These are phyloP conservation scores for Akebia trifoliata DNA, from an alignment of 164 flowering plant species.

Conservation along the genomic window DNA sequence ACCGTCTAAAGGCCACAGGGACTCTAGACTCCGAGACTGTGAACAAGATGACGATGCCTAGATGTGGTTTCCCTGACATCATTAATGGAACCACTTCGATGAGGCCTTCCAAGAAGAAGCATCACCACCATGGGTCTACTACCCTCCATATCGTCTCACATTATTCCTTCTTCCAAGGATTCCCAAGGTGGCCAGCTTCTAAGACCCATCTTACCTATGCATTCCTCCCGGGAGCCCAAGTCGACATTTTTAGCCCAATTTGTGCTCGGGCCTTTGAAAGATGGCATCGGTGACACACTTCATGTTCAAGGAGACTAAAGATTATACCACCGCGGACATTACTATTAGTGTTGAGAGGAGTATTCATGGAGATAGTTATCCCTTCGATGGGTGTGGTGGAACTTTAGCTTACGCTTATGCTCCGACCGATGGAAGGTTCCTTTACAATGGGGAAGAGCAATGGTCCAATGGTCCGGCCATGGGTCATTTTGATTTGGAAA, in stretches of 20 bases:
- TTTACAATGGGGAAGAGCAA: not conserved
- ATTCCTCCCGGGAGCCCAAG: constrained; percentile 2
- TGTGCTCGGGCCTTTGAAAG: constrained; percentile 9
- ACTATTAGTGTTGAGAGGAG: not conserved
- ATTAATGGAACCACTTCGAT: constrained; percentile 16
- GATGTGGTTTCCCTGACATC: constrained; percentile 35
- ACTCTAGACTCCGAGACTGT: constrained; percentile 27
- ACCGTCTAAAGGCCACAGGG: constrained; percentile 28
- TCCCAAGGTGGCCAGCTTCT: constrained; percentile 24
- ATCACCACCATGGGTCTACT: too few species aligned
- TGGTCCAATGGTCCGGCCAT: not conserved
- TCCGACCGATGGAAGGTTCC: constrained; percentile 15
- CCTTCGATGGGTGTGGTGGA: constrained; percentile 7
- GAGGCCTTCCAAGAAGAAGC: constrained; percentile 4
- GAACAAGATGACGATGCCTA: constrained; percentile 18
- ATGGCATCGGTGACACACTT: constrained; percentile 15
- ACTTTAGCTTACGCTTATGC: constrained; percentile 8
- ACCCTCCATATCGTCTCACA: constrained; percentile 19
- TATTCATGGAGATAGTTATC: constrained; percentile 1
- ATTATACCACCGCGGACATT: constrained; percentile 1
- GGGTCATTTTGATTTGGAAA: not conserved
- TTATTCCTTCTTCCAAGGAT: constrained; percentile 12
- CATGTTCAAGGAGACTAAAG: not conserved
- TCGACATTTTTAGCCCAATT: not conserved
- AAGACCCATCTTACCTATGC: constrained; percentile 23